These are phyloP conservation scores for Paecilomyces fulvus DNA, from an alignment of 2,329 filamentous ascomycete genomes.

Conservation along the genomic window DNA sequence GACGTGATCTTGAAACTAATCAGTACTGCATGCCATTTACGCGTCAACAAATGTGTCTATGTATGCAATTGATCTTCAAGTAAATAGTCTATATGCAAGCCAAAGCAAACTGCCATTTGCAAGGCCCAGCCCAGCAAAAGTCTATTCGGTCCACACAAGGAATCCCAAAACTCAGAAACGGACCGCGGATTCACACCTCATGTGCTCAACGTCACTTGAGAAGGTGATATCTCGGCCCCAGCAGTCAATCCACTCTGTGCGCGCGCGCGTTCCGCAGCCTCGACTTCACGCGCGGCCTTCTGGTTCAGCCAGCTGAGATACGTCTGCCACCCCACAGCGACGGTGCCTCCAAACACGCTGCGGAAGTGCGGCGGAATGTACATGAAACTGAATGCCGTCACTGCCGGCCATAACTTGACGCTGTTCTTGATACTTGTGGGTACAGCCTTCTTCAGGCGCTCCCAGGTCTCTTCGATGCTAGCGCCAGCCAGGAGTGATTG, in stretches of 20 bases:
- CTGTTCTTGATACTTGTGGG: slow-evolving; percentile 69
- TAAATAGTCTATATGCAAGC: neutral
- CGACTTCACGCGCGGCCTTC: slow-evolving; percentile 55
- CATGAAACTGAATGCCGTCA: slow-evolving; percentile 81
- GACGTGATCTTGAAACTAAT: no score
- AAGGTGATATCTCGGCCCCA: neutral
- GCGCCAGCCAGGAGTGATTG: slow-evolving; percentile 69
- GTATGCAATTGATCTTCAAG: no score
- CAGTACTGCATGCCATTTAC: no score
- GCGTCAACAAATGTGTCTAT: no score
- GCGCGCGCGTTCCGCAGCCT: slow-evolving; percentile 10
- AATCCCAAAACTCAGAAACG: neutral
- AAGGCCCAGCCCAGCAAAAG: neutral
- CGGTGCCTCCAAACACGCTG: slow-evolving; percentile 66
- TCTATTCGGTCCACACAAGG: neutral
- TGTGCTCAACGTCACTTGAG: neutral
- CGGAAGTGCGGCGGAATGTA: slow-evolving; percentile 72
- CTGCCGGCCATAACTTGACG: slow-evolving; percentile 78
- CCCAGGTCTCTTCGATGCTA: slow-evolving; percentile 52
- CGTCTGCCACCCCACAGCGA: slow-evolving; percentile 87
- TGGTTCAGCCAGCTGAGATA: slow-evolving; percentile 78
- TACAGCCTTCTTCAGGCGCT: slow-evolving; percentile 66
- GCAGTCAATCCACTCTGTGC: neutral
- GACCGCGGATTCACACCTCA: neutral
- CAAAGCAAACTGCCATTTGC: neutral